Evolutionary conservation across 805 yeast genomes (phyloP).

Genomic region (Metschnikowia lunata): DNA sequence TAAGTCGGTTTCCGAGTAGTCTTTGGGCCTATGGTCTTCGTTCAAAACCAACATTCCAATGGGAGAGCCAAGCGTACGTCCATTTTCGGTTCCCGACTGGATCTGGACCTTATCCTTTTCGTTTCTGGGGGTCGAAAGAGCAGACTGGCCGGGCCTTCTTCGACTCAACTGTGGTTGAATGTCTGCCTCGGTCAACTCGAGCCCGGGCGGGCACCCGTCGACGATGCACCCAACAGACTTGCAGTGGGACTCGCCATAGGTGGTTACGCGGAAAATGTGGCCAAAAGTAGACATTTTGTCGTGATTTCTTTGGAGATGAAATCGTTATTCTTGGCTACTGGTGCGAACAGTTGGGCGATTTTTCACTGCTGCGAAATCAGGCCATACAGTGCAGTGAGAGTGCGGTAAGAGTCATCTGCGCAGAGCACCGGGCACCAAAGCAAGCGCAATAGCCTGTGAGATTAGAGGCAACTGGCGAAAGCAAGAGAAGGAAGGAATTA

Average conservation of each 20-base stretch:
- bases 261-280: constrained; percentile 61
- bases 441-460: no score
- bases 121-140: constrained; percentile 89
- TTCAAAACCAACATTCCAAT: constrained; percentile 89
- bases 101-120: constrained; percentile 91
- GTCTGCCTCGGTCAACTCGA: constrained; percentile 78
- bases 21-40: constrained; percentile 96
- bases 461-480: no score
- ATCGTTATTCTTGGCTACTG: not conserved
- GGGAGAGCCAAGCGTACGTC: constrained; percentile 90
- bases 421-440: no score
- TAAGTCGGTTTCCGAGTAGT: constrained; percentile 89
- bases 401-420: not conserved
- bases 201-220: constrained; percentile 96
- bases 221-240: constrained; percentile 96
- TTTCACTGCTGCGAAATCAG: constrained; percentile 3
- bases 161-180: constrained; percentile 94
- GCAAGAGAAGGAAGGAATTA: no score
- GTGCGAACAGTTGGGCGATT: not conserved
- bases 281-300: constrained; percentile 40
- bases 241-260: constrained; percentile 98
- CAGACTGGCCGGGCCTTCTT: constrained; percentile 96
- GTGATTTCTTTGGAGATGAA: not conserved
- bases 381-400: not conserved
- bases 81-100: constrained; percentile 92